Evolutionary conservation across 495 filamentous ascomycete genomes (phyloP).

Genomic region (Oidiodendron maius): DNA sequence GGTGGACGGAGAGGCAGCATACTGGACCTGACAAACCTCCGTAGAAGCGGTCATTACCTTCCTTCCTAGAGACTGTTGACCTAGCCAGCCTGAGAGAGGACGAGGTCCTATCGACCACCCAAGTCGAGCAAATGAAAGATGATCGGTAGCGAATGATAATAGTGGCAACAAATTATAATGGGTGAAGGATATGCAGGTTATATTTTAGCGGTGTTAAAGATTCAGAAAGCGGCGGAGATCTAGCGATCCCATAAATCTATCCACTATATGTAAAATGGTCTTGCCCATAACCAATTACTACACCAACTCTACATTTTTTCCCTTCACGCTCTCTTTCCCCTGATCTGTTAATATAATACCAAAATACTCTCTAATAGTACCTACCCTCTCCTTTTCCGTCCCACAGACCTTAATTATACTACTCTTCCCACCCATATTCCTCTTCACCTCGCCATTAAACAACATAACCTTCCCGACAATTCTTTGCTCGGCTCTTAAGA

Average conservation of each 20-base stretch:
- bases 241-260: too few species aligned
- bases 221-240: too few species aligned
- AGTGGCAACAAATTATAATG: too few species aligned
- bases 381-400: constrained; percentile 44
- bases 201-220: too few species aligned
- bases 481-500: constrained; percentile 36
- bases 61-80: constrained; percentile 92
- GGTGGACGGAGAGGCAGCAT: constrained; percentile 88
- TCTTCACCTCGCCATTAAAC: constrained; percentile 47
- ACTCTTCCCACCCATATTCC: constrained; percentile 51
- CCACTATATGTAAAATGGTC: neutral
- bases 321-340: constrained; percentile 44
- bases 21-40: constrained; percentile 93
- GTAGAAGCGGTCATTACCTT: constrained; percentile 94
- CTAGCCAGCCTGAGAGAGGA: constrained; percentile 83
- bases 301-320: constrained; percentile 39
- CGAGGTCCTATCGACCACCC: constrained; percentile 56
- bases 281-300: neutral
- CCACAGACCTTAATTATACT: constrained; percentile 40
- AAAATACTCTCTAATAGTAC: constrained; percentile 49
- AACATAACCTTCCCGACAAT: constrained; percentile 58
- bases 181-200: too few species aligned
- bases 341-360: constrained; percentile 45
- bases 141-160: too few species aligned
- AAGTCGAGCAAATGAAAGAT: constrained; percentile 57